A percentile compares a stretch with the other conserved stretches of the same genome.
Conservation (phyloP, 371 early-diverging fungal species). For the Circinella minor region DNA sequence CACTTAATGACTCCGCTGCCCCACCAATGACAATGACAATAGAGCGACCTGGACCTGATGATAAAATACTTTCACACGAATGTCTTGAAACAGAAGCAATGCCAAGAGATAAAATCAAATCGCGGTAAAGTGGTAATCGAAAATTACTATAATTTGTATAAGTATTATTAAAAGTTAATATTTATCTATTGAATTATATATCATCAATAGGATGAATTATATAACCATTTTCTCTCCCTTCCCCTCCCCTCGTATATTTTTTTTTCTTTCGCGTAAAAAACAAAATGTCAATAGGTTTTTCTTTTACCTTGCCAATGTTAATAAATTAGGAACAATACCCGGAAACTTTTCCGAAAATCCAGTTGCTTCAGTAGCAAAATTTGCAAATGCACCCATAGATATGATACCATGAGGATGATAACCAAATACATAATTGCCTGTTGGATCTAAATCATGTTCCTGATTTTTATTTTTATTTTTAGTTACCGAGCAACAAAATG, state of each 20-base stretch:
- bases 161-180: not conserved
- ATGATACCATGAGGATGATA: slow-evolving; percentile 90
- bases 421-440: slow-evolving; percentile 77
- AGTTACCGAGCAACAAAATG: too few relatives aligned
- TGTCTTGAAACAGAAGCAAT: slow-evolving; percentile 76
- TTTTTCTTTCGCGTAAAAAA: too few relatives aligned
- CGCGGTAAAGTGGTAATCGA: slow-evolving; percentile 78
- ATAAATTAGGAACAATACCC: slow-evolving; percentile 65
- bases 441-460: slow-evolving; percentile 78
- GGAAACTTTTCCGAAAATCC: slow-evolving; percentile 69
- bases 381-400: slow-evolving; percentile 79
- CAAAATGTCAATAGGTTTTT: too few relatives aligned
- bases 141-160: slow-evolving; percentile 47
- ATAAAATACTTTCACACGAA: slow-evolving; percentile 76
- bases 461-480: slow-evolving; percentile 16
- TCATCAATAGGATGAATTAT: too few relatives aligned
- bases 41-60: slow-evolving; percentile 79
- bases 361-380: slow-evolving; percentile 80
- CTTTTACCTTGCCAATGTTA: slow-evolving; percentile 54
- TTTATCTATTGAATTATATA: too few relatives aligned
- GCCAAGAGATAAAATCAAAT: slow-evolving; percentile 72
- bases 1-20: slow-evolving; percentile 75
- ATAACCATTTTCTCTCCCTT: too few relatives aligned
- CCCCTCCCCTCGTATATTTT: too few relatives aligned
- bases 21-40: slow-evolving; percentile 82